Evolutionary conservation across 768 basidiomycete genomes (phyloP).

Genomic region (Asterophora lycoperdoides): DNA sequence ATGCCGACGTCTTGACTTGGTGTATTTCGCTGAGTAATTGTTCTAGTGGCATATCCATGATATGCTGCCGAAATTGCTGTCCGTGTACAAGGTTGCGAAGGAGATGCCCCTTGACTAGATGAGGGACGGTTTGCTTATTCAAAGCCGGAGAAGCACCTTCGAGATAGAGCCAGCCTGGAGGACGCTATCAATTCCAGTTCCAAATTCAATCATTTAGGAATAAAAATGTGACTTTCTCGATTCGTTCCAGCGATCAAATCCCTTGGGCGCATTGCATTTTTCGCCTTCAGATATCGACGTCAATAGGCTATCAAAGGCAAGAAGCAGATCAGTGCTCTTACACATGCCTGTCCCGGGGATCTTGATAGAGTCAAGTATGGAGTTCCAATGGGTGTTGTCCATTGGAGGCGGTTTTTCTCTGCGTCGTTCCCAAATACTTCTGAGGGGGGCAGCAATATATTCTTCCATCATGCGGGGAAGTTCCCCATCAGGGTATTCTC

Average conservation of each 20-base stretch:
- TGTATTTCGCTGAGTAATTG: slow-evolving; percentile 14
- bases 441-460: slow-evolving; percentile 16
- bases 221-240: slow-evolving; percentile 10
- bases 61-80: not conserved
- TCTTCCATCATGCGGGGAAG: not conserved
- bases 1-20: slow-evolving; percentile 9
- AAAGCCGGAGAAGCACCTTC: slow-evolving; percentile 4
- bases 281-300: slow-evolving; percentile 9
- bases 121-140: too few relatives aligned
- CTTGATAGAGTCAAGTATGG: slow-evolving; percentile 14
- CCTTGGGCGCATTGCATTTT: slow-evolving; percentile 11
- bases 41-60: slow-evolving; percentile 2
- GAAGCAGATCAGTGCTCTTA: not conserved
- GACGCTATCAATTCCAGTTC: not conserved
- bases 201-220: too few relatives aligned
- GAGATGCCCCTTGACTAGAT: slow-evolving; percentile 11
- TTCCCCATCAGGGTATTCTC: not conserved
- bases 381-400: slow-evolving; percentile 15
- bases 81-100: not conserved
- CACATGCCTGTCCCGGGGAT: slow-evolving; percentile 12
- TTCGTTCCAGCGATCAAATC: slow-evolving; percentile 17
- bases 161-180: slow-evolving; percentile 18
- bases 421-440: slow-evolving; percentile 17
- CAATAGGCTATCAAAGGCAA: not conserved
- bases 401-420: slow-evolving; percentile 16